Percentiles rank a stretch among this genome's conserved stretches.
These are phyloP conservation scores for Lipomyces kockii DNA, from an alignment of 805 yeast genomes.

Conservation along the genomic window DNA sequence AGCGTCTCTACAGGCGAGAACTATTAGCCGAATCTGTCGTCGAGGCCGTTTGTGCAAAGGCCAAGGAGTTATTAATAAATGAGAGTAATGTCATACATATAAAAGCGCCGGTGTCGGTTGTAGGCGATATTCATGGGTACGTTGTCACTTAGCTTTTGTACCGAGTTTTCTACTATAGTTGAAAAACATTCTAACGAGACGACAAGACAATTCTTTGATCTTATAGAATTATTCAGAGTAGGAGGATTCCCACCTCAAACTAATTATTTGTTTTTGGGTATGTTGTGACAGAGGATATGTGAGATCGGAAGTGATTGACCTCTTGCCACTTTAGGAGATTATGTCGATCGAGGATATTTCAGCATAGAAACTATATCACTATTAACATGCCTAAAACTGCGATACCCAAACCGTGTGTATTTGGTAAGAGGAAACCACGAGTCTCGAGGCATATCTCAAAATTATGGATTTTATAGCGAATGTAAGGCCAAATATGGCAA, in stretches of 20 bases:
- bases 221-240: slow-evolving; percentile 87
- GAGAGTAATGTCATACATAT: slow-evolving; percentile 89
- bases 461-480: slow-evolving; percentile 95
- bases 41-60: slow-evolving; percentile 73
- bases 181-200: not conserved
- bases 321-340: slow-evolving; percentile 59
- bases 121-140: slow-evolving; percentile 91
- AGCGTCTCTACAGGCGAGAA: slow-evolving; percentile 64
- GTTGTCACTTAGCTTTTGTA: not conserved
- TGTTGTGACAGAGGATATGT: not conserved
- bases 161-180: too few relatives aligned
- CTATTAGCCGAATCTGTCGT: slow-evolving; percentile 72
- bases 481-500: slow-evolving; percentile 87
- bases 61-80: slow-evolving; percentile 76
- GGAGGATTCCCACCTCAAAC: slow-evolving; percentile 95
- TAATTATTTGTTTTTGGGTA: slow-evolving; percentile 80
- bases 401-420: slow-evolving; percentile 84
- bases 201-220: slow-evolving; percentile 82
- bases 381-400: slow-evolving; percentile 76
- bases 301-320: not conserved
- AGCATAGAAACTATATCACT: slow-evolving; percentile 90
- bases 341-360: slow-evolving; percentile 94
- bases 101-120: slow-evolving; percentile 87
- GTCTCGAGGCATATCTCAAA: slow-evolving; percentile 93
- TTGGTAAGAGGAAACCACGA: slow-evolving; percentile 95